Evolutionary conservation across 208 protist genomes (phyloP).

Genomic region (Trypanosoma lewisi): DNA sequence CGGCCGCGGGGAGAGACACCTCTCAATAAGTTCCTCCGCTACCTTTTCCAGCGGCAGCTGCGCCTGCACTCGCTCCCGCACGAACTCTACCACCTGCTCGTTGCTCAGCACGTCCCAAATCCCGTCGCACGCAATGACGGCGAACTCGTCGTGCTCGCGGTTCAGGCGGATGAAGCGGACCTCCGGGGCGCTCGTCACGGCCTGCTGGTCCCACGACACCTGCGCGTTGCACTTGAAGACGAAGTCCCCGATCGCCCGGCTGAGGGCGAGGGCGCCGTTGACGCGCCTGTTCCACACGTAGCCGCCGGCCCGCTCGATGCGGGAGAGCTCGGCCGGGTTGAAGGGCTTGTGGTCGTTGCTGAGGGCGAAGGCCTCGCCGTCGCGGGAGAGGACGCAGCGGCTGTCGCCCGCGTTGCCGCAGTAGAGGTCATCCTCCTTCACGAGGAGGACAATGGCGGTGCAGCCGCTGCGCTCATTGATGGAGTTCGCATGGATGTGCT

Average conservation of each 20-base stretch:
- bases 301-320: constrained; percentile 90
- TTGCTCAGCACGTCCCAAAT: constrained; percentile 92
- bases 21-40: constrained; percentile 73
- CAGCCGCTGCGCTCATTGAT: constrained; percentile 77
- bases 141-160: constrained; percentile 83
- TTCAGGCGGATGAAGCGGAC: constrained; percentile 66
- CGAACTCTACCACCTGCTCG: constrained; percentile 85
- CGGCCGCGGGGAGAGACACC: constrained; percentile 75
- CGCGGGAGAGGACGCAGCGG: constrained; percentile 81
- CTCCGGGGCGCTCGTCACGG: constrained; percentile 86
- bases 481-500: constrained; percentile 51
- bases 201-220: constrained; percentile 88
- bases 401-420: constrained; percentile 94
- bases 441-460: constrained; percentile 80
- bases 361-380: constrained; percentile 85
- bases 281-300: constrained; percentile 92
- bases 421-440: constrained; percentile 77
- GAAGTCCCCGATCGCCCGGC: constrained; percentile 94
- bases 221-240: constrained; percentile 88
- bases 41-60: constrained; percentile 55
- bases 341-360: constrained; percentile 94
- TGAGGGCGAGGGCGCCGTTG: constrained; percentile 94
- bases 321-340: constrained; percentile 62
- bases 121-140: constrained; percentile 91
- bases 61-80: constrained; percentile 59